Percentiles rank a stretch among this genome's conserved stretches.
phyloP scores from a whole-genome alignment of 305 asterid species.

The Nicotiana rustica region DNA sequence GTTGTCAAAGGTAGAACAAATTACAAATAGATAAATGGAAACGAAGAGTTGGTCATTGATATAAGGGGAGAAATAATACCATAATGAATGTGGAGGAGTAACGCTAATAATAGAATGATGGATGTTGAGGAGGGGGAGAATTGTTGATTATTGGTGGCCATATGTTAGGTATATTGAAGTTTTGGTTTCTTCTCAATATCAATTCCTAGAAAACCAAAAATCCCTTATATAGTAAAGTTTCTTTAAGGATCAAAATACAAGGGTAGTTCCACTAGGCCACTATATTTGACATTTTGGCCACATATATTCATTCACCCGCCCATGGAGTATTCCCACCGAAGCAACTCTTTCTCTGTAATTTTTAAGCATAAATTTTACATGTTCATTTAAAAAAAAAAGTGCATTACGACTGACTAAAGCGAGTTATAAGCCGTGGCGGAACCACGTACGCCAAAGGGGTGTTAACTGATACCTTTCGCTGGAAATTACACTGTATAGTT shows the following conservation, averaged over 20 bases:
- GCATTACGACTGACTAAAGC: too few relatives aligned
- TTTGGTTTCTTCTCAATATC: neutral
- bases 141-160: neutral
- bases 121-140: neutral
- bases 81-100: neutral
- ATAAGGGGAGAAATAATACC: neutral
- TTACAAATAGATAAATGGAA: too few relatives aligned
- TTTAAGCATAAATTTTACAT: too few relatives aligned
- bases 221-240: neutral
- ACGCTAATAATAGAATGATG: neutral
- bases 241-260: neutral
- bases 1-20: neutral
- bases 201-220: neutral
- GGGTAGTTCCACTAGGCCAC: constrained; percentile 16
- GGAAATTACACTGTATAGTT: too few relatives aligned
- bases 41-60: neutral
- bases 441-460: too few relatives aligned
- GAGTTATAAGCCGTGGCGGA: too few relatives aligned
- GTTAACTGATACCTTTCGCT: too few relatives aligned
- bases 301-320: neutral
- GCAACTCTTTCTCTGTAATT: neutral
- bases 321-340: constrained; percentile 16
- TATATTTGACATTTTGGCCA: constrained; percentile 15
- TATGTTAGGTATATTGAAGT: neutral
- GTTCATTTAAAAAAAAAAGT: too few relatives aligned